Evolutionary conservation across 139 green algal genomes (phyloP), one percentile per base, ranked within the genome.

Genomic region (Chlamydomonas sphaeroides): DNA sequence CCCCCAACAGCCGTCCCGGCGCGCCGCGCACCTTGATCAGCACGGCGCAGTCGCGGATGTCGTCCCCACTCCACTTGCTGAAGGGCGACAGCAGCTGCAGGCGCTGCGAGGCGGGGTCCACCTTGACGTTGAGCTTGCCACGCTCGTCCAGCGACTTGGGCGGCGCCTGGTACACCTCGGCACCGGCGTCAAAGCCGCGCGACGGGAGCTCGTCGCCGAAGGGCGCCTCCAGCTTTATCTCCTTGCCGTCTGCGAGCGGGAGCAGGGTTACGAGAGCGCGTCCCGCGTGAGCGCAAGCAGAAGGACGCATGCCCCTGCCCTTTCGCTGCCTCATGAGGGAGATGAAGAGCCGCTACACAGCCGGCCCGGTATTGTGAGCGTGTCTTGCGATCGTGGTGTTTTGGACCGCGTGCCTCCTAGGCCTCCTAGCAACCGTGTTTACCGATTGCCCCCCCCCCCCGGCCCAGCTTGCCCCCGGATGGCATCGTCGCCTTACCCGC

Each of bases 81-180:
- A 98, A 98, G 53, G 94, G 93, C 79, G 90, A 85, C 65, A 98
- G 93, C 69, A 98, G 85, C 94, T 98, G 96, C 89, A 98, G 92
- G 72, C 96, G 93, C 75, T 94, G 91, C 85, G 82, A 93, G 63
- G 78, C 78, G 57, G 94, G 92, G 87, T 96, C 90, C 36, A 98
- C 95, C 66, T 86, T 76, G 38, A 91, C 84, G 42, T 28, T 20
- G 36, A 84, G 56, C 73, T 76, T 70, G 51, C 33, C 32, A 53
- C 81, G 81, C 36, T 77, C 74, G 26, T 53, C 65, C 51, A 77
- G 15, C 1, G 32, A 56, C 1, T 53, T 2, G 39, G 81, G 72
- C 14, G 81, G 69, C 45, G 68, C 65, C 77, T 84, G 77, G 78
- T 84, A 90, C 65, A 80, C 84, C 56, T 85, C 68, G 77, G 76